Percentiles rank a stretch among this genome's conserved stretches.
Evolutionary conservation across 768 basidiomycete genomes (phyloP).

Genomic region (Saitozyma sp.): DNA sequence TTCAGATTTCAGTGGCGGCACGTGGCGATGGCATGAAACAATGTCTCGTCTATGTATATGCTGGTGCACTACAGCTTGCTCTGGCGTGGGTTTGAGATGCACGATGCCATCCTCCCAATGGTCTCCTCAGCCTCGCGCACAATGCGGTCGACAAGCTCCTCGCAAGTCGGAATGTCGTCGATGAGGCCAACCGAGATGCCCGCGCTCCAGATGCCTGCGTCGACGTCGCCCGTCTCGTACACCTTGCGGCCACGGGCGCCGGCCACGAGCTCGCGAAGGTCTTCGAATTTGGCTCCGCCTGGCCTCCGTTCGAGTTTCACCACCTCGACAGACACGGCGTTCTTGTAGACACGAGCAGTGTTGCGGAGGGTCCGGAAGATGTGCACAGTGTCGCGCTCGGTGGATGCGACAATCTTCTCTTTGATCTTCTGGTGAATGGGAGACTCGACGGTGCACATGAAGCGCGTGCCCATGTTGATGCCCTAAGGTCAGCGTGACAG

Average conservation of each 20-base stretch:
- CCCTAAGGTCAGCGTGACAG: slow-evolving; percentile 58
- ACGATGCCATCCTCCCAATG: slow-evolving; percentile 53
- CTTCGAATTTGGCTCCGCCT: slow-evolving; percentile 84
- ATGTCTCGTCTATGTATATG: too few species aligned
- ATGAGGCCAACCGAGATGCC: slow-evolving; percentile 59
- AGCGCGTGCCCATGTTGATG: slow-evolving; percentile 87
- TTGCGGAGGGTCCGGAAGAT: slow-evolving; percentile 66
- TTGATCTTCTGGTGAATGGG: slow-evolving; percentile 89
- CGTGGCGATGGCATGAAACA: too few species aligned
- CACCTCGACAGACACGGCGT: slow-evolving; percentile 78
- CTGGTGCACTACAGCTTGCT: slow-evolving; percentile 17
- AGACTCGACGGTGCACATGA: slow-evolving; percentile 89
- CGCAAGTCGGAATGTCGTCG: slow-evolving; percentile 79
- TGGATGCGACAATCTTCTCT: slow-evolving; percentile 77
- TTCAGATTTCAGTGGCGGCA: too few species aligned
- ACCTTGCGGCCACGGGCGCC: slow-evolving; percentile 55
- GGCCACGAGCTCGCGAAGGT: slow-evolving; percentile 64
- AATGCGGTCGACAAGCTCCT: slow-evolving; percentile 66
- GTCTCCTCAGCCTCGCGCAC: slow-evolving; percentile 74
- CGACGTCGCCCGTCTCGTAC: slow-evolving; percentile 78
- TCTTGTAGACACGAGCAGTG: slow-evolving; percentile 54
- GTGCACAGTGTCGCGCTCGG: slow-evolving; percentile 76
- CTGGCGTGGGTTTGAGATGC: slow-evolving; percentile 12
- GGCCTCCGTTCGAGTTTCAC: slow-evolving; percentile 76
- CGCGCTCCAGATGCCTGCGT: slow-evolving; percentile 77